Base-by-base conservation (phyloP, 768 basidiomycete species). In the Mycena kentingensis region DNA sequence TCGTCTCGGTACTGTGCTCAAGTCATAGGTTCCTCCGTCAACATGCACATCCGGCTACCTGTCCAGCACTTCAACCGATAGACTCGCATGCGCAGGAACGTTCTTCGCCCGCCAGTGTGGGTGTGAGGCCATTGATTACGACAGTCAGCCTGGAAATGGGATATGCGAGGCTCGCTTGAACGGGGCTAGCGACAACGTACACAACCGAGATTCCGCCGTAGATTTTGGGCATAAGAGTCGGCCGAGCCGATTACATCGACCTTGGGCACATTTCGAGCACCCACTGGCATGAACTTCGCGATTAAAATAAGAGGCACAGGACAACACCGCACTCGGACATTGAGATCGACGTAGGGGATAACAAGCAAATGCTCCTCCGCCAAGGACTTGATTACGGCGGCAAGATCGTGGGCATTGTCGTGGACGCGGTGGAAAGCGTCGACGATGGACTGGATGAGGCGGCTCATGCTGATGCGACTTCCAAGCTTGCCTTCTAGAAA, bases 81-180 rank as follows among this genome's bases (percentile, higher is more conserved):
- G 67, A 22, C 70, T 73, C 7, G 87, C 87, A n/a, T 71, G 77
- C 4, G 64, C 66, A 0, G 89, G 88, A 13, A 90, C 88, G 61
- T 87, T 89, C 69, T 83, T 86, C 55, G 90, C 69, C 28, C 72
- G 69, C 89, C 89, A 90, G 8, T 73, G 87, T 83, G 0, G 89
- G 89, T 0, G 70, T 59, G 18, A 83, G 66, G 6, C 82, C 83
- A 39, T 80, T 72, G 12, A 67, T 47, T 58, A 85, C 75, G 10
- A 90, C 84, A 0, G 83, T 80, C 0, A 89, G 90, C 35, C 89
- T 90, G 55, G 11, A 35, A 15, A 13, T 45, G 56, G 52, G 28
- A 44, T 11, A 12, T 18, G 50, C 11, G 29, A 50, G 22, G 7
- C 51, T n/a, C n/a, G n/a, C n/a, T 12, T 0, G 87, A 88, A 27